Base-by-base conservation (phyloP, 768 basidiomycete species). In the Lactarius sp. region DNA sequence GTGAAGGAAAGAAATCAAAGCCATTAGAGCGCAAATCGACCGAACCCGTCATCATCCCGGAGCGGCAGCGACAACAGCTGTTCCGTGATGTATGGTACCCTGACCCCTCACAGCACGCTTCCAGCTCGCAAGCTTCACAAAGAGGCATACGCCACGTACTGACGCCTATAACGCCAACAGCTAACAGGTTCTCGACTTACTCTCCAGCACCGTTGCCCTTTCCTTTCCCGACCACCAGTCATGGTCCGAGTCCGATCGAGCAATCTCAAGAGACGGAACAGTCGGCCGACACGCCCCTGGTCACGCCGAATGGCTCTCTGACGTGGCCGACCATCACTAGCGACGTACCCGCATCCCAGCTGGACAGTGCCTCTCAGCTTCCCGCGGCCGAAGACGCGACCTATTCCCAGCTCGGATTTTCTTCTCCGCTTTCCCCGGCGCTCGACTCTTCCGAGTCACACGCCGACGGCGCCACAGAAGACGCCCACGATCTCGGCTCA, bases 261-360 rank as follows among this genome's bases (percentile, higher is more conserved):
- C 61, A 46, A 52, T 81, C 82, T 7, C 80, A 83, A 69, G 79
- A 78, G 34, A 75, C 78, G 3, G 80, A 81, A 20, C 71, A 73
- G 7, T 79, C 77, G 58, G 72, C 84, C 59, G 75, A 78, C 50
- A 83, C 85, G 0, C 84, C 86, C 12, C 59, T 80, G 36, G 75
- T 80, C 37, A 83, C 84, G 8, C 83, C 84, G 4, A 80, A 81
- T 58, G 81, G 82, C 41, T 83, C 83, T n/a, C 69, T 80, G 14
- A 77, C 77, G 59, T 81, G 78, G 77, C 72, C 71, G 36, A 65
- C 75, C 34, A 60, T 69, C 63, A 71, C 69, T 10, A 75, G 72
- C 65, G 69, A 71, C 42, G 61, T 75, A 2, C 73, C 79, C 36
- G 59, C 73, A 10, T 78, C 79, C 6, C 77, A 78, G 66, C 68